phyloP scores from a whole-genome alignment of 1,284 basidiomycete species.

The Trichosporon sp. region DNA sequence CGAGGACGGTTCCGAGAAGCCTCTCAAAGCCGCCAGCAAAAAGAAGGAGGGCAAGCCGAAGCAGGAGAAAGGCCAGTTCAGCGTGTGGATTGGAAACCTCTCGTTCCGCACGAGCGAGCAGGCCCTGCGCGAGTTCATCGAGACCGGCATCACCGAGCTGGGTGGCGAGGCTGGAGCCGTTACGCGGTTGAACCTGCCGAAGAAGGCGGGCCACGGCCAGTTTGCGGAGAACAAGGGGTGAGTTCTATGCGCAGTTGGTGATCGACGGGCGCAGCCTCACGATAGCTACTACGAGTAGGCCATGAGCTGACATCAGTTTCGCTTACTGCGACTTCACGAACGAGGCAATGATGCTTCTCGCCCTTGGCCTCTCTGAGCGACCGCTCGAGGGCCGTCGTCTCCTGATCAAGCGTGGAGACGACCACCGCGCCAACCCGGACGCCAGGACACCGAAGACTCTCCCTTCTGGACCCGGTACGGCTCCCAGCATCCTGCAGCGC shows the following conservation, averaged over 20 bases:
- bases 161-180: constrained; percentile 51
- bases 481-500: constrained; percentile 42
- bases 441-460: constrained; percentile 60
- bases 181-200: constrained; percentile 62
- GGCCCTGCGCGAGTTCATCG: constrained; percentile 71
- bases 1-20: constrained; percentile 33
- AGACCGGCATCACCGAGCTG: constrained; percentile 61
- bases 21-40: constrained; percentile 53
- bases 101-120: constrained; percentile 84
- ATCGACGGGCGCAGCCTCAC: too few relatives aligned
- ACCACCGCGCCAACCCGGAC: constrained; percentile 59
- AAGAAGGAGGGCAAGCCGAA: constrained; percentile 64
- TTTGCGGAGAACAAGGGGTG: constrained; percentile 61
- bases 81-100: constrained; percentile 94
- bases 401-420: constrained; percentile 89
- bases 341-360: constrained; percentile 70
- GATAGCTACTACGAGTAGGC: too few relatives aligned
- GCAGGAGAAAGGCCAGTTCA: constrained; percentile 63
- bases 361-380: constrained; percentile 78
- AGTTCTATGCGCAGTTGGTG: constrained; percentile 28
- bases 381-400: constrained; percentile 81
- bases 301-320: constrained; percentile 64
- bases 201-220: constrained; percentile 51
- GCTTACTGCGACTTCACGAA: constrained; percentile 93
- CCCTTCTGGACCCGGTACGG: constrained; percentile 38